These are phyloP conservation scores for Pestalotiopsis sp. DNA, from an alignment of 2,329 filamentous ascomycete species.

Conservation along the genomic window DNA sequence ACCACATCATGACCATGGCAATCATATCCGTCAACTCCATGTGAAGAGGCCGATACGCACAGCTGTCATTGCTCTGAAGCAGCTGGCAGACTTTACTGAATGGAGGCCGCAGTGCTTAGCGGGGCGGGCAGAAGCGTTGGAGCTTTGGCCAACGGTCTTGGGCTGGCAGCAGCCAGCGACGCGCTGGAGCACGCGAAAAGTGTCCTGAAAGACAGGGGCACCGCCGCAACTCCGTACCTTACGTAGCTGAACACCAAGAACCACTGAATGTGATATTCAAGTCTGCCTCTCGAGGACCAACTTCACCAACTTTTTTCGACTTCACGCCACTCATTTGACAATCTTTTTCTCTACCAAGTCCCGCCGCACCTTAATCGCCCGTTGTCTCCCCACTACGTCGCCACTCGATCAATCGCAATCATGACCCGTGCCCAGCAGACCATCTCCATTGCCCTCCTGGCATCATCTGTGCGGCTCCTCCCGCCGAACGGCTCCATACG, in stretches of 20 bases:
- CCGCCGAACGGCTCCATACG: not conserved
- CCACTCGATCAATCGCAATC: conserved; percentile 29
- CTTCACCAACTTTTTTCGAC: not conserved
- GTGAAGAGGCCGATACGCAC: not conserved
- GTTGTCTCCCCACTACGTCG: not conserved
- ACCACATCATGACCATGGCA: too few species aligned
- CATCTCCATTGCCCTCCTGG: conserved; percentile 82
- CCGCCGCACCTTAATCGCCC: not conserved
- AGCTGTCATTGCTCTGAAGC: not conserved
- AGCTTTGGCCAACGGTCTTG: not conserved
- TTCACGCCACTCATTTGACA: conserved; percentile 15
- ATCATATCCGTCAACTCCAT: too few species aligned
- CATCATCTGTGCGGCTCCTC: conserved; percentile 75
- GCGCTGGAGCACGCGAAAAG: conserved; percentile 17
- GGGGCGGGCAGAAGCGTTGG: not conserved
- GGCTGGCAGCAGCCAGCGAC: not conserved
- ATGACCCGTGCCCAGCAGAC: conserved; percentile 97
- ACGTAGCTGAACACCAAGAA: not conserved
- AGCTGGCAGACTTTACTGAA: not conserved
- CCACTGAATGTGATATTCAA: not conserved
- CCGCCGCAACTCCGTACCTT: not conserved
- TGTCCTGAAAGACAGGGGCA: conserved; percentile 12
- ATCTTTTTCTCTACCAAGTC: not conserved
- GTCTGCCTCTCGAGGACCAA: not conserved
- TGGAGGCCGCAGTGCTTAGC: not conserved